These are phyloP conservation scores for Aspergillus bertholletiae DNA, from an alignment of 495 filamentous ascomycete genomes.

Conservation along the genomic window DNA sequence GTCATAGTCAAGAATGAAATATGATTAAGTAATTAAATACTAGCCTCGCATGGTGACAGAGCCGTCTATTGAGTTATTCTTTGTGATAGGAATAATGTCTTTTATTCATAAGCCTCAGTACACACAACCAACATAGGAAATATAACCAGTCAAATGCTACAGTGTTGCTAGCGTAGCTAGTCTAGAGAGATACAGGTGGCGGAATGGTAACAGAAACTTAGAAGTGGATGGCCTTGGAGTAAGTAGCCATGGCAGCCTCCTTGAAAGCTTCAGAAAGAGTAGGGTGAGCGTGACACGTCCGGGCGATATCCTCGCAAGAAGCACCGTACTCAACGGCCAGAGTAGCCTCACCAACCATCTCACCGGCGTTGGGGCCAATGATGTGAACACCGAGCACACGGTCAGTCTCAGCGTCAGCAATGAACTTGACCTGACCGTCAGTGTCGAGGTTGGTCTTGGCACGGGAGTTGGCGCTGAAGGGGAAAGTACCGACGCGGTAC, in stretches of 20 bases:
- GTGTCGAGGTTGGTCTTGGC: conserved; percentile 99
- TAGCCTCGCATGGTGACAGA: neutral
- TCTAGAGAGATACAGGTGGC: conserved; percentile 37
- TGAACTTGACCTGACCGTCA: conserved; percentile 95
- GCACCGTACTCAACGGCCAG: conserved; percentile 96
- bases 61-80: neutral
- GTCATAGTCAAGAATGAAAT: too few relatives aligned
- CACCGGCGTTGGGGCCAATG: conserved; percentile 89
- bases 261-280: conserved; percentile 98
- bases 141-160: conserved; percentile 46
- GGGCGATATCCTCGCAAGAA: conserved; percentile 88
- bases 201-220: conserved; percentile 42
- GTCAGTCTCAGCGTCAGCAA: conserved; percentile 95
- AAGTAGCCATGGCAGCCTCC: conserved; percentile 98
- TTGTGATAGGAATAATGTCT: conserved; percentile 3
- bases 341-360: conserved; percentile 98
- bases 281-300: conserved; percentile 95
- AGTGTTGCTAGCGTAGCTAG: conserved; percentile 42
- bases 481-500: conserved; percentile 90
- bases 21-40: neutral
- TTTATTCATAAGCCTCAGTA: conserved; percentile 23
- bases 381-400: conserved; percentile 94
- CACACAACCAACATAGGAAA: conserved; percentile 26
- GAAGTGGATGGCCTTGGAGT: conserved; percentile 95
- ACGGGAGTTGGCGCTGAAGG: conserved; percentile 94